Base-by-base conservation (phyloP, 192 early-diverging fungal species). In the Mortierella alpina region DNA sequence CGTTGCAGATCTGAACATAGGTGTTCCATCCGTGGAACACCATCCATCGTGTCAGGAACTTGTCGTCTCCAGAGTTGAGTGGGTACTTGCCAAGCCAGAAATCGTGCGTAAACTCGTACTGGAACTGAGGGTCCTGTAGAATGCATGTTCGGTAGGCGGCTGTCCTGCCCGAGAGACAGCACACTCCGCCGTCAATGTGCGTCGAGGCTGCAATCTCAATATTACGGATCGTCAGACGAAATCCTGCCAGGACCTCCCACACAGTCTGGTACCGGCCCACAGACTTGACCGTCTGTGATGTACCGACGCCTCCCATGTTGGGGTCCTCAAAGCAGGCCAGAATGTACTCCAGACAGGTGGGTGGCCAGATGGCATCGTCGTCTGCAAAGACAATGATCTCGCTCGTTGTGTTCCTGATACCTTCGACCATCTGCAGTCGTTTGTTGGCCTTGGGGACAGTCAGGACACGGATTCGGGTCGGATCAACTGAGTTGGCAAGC, bases 1-100 rank as follows among this genome's bases (percentile, higher is more conserved):
- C 87, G 39, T 83, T 83, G 50, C 91, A 91, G 50, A 88, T 83
- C 59, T 93, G 92, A 7, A 91, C 88, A 75, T 88, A 89, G 7
- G 92, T 92, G 55, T 86, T 86, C 92, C 92, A 93, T 20, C 85
- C 84, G 68, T 92, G 89, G 5, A 84, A 91, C 17, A 90, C 87
- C 84, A 92, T 86, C 92, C 92, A 93, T 0, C 92, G 87, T 4
- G 92, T 93, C 72, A 93, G 73, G 66, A 92, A 93, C 64, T 93
- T 93, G 76, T 93, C 92, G 70, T 93, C 92, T 23, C 92, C 92
- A 0, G 88, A 90, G 66, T 93, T 91, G 56, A 92, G 88, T 7
- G 91, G 92, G 65, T 90, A 93, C 70, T 90, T 92, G 11, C 88
- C 87, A n/a, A 83, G 66, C 92, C 92, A 93, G 50, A 89, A 88